Evolutionary conservation across 2,329 filamentous ascomycete species (phyloP).

Genomic region (Colletotrichum eremochloae): DNA sequence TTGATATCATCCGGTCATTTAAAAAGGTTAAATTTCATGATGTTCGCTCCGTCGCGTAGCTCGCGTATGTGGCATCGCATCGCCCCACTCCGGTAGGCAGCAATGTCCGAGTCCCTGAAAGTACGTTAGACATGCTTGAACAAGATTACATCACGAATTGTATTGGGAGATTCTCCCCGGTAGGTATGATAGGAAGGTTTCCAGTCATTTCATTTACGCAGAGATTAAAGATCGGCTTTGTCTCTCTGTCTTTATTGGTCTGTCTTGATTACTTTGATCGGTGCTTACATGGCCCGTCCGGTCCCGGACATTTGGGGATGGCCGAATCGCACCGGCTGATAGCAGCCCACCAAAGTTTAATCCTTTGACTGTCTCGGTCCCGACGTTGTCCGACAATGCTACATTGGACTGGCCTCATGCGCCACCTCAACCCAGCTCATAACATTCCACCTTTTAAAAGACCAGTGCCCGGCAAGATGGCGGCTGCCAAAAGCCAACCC

Average conservation of each 20-base stretch:
- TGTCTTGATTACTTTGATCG: neutral
- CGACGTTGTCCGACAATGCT: neutral
- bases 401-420: neutral
- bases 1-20: neutral
- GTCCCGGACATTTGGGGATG: slow-evolving; percentile 41
- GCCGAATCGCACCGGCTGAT: slow-evolving; percentile 31
- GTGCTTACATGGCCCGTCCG: slow-evolving; percentile 13
- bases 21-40: neutral
- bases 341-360: slow-evolving; percentile 11
- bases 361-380: slow-evolving; percentile 22
- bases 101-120: neutral
- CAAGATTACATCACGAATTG: too few relatives aligned
- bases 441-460: slow-evolving; percentile 2
- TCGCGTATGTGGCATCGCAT: neutral
- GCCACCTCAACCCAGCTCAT: neutral
- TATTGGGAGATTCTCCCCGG: too few relatives aligned
- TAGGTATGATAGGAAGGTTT: neutral
- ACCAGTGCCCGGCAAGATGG: neutral
- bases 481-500: neutral
- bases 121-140: too few relatives aligned
- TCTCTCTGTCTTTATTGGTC: neutral
- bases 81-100: neutral
- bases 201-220: too few relatives aligned
- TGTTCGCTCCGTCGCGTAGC: neutral
- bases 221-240: neutral